Evolutionary conservation across 2,329 filamentous ascomycete genomes (phyloP).

Genomic region (Xylariaceae sp.): DNA sequence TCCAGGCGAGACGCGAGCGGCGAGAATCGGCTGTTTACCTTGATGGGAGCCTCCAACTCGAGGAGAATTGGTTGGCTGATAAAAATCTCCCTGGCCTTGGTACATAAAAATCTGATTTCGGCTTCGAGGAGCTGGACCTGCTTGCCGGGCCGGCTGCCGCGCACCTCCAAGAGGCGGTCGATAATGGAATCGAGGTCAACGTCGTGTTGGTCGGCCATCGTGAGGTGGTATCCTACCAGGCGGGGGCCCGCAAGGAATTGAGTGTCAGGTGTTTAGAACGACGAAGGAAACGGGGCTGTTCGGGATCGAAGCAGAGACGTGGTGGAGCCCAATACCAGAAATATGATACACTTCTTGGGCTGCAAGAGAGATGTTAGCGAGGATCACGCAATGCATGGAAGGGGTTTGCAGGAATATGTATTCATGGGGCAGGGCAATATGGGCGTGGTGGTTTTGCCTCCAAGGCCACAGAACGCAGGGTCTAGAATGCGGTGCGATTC

Average conservation of each 20-base stretch:
- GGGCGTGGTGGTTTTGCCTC: slow-evolving; percentile 1
- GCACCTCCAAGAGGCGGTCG: slow-evolving; percentile 93
- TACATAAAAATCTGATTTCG: slow-evolving; percentile 96
- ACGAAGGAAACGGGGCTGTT: slow-evolving; percentile 18
- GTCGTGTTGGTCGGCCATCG: slow-evolving; percentile 68
- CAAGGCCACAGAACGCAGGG: slow-evolving; percentile 1
- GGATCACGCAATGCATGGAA: slow-evolving; percentile 19
- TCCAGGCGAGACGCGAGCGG: background rate
- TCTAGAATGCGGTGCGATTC: slow-evolving; percentile 1
- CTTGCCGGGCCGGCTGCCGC: slow-evolving; percentile 95
- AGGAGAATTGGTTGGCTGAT: slow-evolving; percentile 98
- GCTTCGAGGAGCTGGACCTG: slow-evolving; percentile 95
- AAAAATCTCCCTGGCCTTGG: slow-evolving; percentile 98
- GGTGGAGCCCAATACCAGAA: slow-evolving; percentile 26
- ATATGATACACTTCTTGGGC: slow-evolving; percentile 31
- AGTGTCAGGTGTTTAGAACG: slow-evolving; percentile 23
- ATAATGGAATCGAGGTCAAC: slow-evolving; percentile 99
- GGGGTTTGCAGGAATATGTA: background rate
- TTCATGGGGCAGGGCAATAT: slow-evolving; percentile 2
- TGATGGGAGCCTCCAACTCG: slow-evolving; percentile 97
- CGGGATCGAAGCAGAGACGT: slow-evolving; percentile 19
- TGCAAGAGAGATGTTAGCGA: slow-evolving; percentile 12
- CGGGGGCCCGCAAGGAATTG: slow-evolving; percentile 36
- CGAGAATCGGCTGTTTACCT: slow-evolving; percentile 58
- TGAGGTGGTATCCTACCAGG: slow-evolving; percentile 40